phyloP scores from a whole-genome alignment of 2,329 filamentous ascomycete genomes.

The Cladosporium oxysporum region DNA sequence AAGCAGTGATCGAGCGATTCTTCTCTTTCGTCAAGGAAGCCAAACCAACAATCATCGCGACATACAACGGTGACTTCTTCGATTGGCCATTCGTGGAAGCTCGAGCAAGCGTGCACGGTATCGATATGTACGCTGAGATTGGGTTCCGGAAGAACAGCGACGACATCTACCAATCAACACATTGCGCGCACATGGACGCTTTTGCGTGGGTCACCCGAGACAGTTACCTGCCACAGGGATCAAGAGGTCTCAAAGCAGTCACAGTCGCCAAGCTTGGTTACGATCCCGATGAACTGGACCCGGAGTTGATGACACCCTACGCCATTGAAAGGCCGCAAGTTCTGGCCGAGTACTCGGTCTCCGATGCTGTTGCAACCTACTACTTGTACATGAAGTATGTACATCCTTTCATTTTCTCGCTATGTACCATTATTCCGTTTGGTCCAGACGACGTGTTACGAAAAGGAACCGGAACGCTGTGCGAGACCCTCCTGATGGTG shows the following conservation, averaged over 20 bases:
- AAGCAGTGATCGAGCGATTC: slow-evolving; percentile 82
- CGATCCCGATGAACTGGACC: slow-evolving; percentile 95
- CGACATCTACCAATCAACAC: slow-evolving; percentile 93
- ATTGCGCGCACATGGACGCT: slow-evolving; percentile 98
- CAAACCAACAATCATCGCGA: slow-evolving; percentile 92
- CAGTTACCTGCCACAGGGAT: slow-evolving; percentile 95
- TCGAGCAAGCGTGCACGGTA: slow-evolving; percentile 86
- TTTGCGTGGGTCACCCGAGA: slow-evolving; percentile 99
- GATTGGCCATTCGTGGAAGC: slow-evolving; percentile 99
- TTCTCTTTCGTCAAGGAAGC: slow-evolving; percentile 95
- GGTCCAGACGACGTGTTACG: slow-evolving; percentile 89
- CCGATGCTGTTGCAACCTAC: slow-evolving; percentile 97
- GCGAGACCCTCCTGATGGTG: slow-evolving; percentile 99
- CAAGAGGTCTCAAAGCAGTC: slow-evolving; percentile 94
- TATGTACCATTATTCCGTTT: slow-evolving; percentile 93
- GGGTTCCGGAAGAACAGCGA: slow-evolving; percentile 94
- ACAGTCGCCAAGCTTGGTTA: slow-evolving; percentile 98
- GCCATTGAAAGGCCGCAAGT: slow-evolving; percentile 90
- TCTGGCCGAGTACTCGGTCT: slow-evolving; percentile 95
- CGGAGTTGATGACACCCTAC: slow-evolving; percentile 91
- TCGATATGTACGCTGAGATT: slow-evolving; percentile 99
- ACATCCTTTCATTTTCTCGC: slow-evolving; percentile 98
- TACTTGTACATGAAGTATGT: slow-evolving; percentile 99
- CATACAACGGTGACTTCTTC: slow-evolving; percentile 99
- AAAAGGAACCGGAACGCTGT: slow-evolving; percentile 97